A percentile compares a stretch with the other conserved stretches of the same genome.
These are phyloP conservation scores for Plasmodium blacklocki DNA, from an alignment of 169 alveolate genomes.

Conservation along the genomic window DNA sequence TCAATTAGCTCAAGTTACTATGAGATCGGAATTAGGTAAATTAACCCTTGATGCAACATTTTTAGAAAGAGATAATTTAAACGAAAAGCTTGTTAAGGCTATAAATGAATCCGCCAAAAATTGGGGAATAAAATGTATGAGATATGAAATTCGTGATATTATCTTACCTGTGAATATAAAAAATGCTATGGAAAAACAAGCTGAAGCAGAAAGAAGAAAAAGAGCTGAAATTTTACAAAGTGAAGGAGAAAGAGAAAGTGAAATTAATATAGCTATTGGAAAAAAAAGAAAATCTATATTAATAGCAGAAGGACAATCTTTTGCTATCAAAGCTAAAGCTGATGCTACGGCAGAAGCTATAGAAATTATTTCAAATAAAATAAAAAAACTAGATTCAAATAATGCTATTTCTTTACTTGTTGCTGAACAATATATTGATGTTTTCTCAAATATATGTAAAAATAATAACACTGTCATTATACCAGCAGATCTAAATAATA, in stretches of 20 bases:
- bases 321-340: slow-evolving; percentile 87
- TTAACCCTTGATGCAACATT: slow-evolving; percentile 95
- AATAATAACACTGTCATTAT: slow-evolving; percentile 87
- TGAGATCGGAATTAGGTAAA: slow-evolving; percentile 97
- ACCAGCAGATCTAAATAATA: slow-evolving; percentile 86
- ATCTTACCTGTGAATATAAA: slow-evolving; percentile 93
- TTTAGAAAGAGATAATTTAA: slow-evolving; percentile 94
- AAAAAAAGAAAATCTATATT: slow-evolving; percentile 89
- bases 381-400: slow-evolving; percentile 82
- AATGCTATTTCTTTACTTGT: slow-evolving; percentile 86
- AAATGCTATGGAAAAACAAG: slow-evolving; percentile 95
- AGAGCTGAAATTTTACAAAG: slow-evolving; percentile 94
- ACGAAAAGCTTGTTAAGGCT: slow-evolving; percentile 91
- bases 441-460: slow-evolving; percentile 88
- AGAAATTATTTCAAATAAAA: slow-evolving; percentile 81
- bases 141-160: slow-evolving; percentile 96
- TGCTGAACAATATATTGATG: slow-evolving; percentile 90
- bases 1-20: slow-evolving; percentile 96
- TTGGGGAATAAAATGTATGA: slow-evolving; percentile 95
- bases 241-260: slow-evolving; percentile 94
- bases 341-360: slow-evolving; percentile 90
- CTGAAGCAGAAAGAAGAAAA: slow-evolving; percentile 96
- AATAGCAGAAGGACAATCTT: slow-evolving; percentile 94
- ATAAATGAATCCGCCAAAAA: slow-evolving; percentile 92
- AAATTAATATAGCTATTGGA: slow-evolving; percentile 95